Evolutionary conservation across 1,284 basidiomycete genomes (phyloP).

Genomic region (Gastroboletus turbinatus): DNA sequence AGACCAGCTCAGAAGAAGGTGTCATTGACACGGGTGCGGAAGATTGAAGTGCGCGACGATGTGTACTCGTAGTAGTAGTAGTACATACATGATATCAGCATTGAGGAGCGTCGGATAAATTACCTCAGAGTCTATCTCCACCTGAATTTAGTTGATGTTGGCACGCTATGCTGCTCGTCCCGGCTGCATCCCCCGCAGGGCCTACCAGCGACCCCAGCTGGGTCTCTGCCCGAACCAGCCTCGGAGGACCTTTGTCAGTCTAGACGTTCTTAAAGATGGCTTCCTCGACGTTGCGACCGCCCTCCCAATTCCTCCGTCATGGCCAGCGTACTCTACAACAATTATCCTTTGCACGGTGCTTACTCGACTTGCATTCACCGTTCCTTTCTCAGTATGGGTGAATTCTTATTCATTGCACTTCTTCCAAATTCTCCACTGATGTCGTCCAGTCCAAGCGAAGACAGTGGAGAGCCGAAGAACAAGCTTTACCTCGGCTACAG

Average conservation of each 20-base stretch:
- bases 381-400: constrained; percentile 85
- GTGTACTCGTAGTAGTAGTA: neutral
- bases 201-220: constrained; percentile 4
- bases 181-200: constrained; percentile 5
- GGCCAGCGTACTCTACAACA: constrained; percentile 72
- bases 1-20: constrained; percentile 73
- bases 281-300: constrained; percentile 67
- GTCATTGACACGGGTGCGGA: constrained; percentile 39
- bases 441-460: constrained; percentile 57
- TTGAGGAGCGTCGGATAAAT: neutral
- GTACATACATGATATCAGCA: no score
- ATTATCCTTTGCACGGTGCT: constrained; percentile 75
- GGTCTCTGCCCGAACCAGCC: neutral
- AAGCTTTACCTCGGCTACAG: constrained; percentile 67
- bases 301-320: constrained; percentile 62
- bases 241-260: constrained; percentile 37
- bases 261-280: constrained; percentile 45
- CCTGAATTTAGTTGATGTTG: constrained; percentile 23
- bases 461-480: constrained; percentile 62
- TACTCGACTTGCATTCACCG: constrained; percentile 61
- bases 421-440: constrained; percentile 13
- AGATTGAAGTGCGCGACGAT: constrained; percentile 19
- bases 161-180: constrained; percentile 16
- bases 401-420: constrained; percentile 26
- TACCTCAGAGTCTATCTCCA: neutral